phyloP scores from a whole-genome alignment of 1,139 yeast genomes.

The Suhomyces coccinellae region DNA sequence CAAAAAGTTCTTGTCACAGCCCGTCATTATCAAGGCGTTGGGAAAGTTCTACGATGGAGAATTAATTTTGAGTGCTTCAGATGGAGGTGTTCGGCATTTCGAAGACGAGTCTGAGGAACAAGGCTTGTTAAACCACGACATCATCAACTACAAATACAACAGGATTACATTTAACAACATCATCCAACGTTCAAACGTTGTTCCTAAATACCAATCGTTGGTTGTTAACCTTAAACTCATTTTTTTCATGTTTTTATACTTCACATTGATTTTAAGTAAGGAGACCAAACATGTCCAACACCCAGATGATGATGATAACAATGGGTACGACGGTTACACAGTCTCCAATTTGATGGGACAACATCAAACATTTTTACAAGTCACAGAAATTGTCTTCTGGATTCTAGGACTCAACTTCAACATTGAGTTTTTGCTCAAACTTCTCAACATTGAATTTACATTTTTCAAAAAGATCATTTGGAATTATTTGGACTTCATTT shows the following conservation, averaged over 20 bases:
- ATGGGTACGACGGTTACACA: conserved; percentile 2
- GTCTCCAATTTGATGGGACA: not conserved
- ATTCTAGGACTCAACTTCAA: conserved; percentile 37
- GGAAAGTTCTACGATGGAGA: conserved; percentile 58
- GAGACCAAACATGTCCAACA: conserved; percentile 13
- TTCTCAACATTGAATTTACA: conserved; percentile 43
- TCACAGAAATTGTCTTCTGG: conserved; percentile 34
- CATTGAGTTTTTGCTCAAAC: conserved; percentile 40
- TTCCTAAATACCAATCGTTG: conserved; percentile 46
- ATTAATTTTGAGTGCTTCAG: conserved; percentile 28
- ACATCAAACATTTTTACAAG: not conserved
- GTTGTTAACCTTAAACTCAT: conserved; percentile 41
- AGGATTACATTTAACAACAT: conserved; percentile 33
- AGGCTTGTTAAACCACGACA: conserved; percentile 23
- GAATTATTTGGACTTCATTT: conserved; percentile 41
- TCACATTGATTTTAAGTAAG: conserved; percentile 32
- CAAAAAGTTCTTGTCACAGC: conserved; percentile 56
- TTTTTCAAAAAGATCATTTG: conserved; percentile 42
- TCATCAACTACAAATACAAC: conserved; percentile 40
- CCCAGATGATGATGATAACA: conserved; percentile 3
- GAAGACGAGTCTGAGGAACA: conserved; percentile 19
- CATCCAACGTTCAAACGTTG: conserved; percentile 33
- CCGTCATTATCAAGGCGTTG: conserved; percentile 50
- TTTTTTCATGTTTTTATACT: conserved; percentile 34
- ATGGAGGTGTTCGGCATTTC: conserved; percentile 9